Evolutionary conservation across 768 basidiomycete genomes (phyloP).

Genomic region (Boletus speciosus): DNA sequence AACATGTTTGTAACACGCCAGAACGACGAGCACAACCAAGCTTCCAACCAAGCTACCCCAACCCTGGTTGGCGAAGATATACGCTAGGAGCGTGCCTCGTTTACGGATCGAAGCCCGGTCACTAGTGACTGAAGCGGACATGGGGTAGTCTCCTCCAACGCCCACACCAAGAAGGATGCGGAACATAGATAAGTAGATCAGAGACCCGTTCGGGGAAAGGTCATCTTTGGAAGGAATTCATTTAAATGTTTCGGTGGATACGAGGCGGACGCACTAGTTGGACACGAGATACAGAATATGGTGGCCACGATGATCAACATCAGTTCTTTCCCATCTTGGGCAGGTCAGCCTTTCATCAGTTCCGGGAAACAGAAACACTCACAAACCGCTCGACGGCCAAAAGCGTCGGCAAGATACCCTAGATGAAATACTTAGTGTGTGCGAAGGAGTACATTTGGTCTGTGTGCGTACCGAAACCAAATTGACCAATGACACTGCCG

Average conservation of each 20-base stretch:
- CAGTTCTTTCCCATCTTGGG: slow-evolving; percentile 68
- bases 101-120: slow-evolving; percentile 64
- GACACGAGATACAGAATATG: slow-evolving; percentile 62
- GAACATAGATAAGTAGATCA: slow-evolving; percentile 64
- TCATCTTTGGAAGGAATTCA: slow-evolving; percentile 31
- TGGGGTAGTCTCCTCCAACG: slow-evolving; percentile 78
- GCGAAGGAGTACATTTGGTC: background rate
- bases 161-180: slow-evolving; percentile 76
- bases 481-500: slow-evolving; percentile 68
- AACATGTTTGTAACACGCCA: slow-evolving; percentile 57
- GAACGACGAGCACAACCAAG: slow-evolving; percentile 59
- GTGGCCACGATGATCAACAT: slow-evolving; percentile 80
- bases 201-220: slow-evolving; percentile 46
- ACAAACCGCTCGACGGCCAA: slow-evolving; percentile 72
- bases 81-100: slow-evolving; percentile 70
- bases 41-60: slow-evolving; percentile 71
- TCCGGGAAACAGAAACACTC: slow-evolving; percentile 5
- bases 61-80: slow-evolving; percentile 75
- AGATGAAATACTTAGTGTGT: background rate
- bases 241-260: background rate
- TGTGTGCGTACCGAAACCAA: slow-evolving; percentile 47
- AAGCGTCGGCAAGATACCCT: slow-evolving; percentile 63
- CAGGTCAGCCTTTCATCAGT: background rate
- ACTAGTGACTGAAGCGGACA: slow-evolving; percentile 66
- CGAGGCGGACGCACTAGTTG: slow-evolving; percentile 43